Percentiles rank a stretch among this genome's conserved stretches.
Conservation (phyloP, 2,329 filamentous ascomycete species). For the Alternaria atra region DNA sequence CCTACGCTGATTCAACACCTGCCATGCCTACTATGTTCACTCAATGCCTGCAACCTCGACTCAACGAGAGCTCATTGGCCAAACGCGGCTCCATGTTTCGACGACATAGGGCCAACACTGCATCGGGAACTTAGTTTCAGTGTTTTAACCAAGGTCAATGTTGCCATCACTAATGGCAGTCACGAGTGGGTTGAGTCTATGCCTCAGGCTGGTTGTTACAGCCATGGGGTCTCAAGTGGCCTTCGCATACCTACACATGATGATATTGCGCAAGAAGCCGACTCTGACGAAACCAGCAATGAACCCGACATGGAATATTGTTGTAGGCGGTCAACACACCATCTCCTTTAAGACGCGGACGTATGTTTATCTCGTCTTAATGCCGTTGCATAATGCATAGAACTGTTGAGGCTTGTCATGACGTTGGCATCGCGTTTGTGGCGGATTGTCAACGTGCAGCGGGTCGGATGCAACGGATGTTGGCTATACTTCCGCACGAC, state of each 20-base stretch:
- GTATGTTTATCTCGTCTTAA: not conserved
- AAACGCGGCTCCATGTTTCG: not conserved
- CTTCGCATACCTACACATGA: not conserved
- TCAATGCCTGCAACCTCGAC: not conserved
- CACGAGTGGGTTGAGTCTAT: not conserved
- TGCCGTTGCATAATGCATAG: not conserved
- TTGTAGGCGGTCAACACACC: not conserved
- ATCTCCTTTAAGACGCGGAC: not conserved
- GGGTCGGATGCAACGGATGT: slow-evolving; percentile 1
- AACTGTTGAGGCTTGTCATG: not conserved
- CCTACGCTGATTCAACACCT: not conserved
- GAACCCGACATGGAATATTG: not conserved
- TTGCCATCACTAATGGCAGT: not conserved
- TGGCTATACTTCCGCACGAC: not conserved
- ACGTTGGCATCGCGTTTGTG: slow-evolving; percentile 3
- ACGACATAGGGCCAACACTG: not conserved
- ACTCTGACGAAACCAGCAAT: not conserved
- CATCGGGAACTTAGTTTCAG: not conserved
- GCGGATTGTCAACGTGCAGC: not conserved
- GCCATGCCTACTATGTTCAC: not conserved
- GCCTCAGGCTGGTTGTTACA: not conserved
- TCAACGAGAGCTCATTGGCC: slow-evolving; percentile 1
- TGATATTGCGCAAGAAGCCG: not conserved
- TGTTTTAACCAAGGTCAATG: not conserved
- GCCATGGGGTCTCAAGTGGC: not conserved